Evolutionary conservation across 192 early-diverging fungal genomes (phyloP).

Genomic region (Lobosporangium transversale): DNA sequence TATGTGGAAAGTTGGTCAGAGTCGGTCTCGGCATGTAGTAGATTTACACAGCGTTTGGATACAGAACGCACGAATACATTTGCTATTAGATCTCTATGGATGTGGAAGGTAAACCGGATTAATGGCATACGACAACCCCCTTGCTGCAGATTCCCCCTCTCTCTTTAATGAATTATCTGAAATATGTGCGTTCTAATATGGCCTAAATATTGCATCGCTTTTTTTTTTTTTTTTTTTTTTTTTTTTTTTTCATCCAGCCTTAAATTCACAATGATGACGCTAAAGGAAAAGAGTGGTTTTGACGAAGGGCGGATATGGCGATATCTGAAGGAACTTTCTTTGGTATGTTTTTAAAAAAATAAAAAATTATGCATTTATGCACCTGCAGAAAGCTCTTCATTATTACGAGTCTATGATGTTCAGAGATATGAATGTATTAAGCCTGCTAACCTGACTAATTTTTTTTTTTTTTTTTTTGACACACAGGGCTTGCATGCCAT

Average conservation of each 20-base stretch:
- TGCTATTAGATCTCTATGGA: background rate
- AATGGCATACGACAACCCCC: no score
- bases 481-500: conserved; percentile 6
- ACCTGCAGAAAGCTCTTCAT: no score
- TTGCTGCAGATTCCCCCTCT: no score
- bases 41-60: background rate
- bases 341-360: background rate
- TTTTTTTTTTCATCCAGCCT: background rate
- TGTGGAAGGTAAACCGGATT: background rate
- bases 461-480: background rate
- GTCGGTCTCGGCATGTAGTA: background rate
- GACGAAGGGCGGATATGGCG: background rate
- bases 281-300: background rate
- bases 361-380: no score
- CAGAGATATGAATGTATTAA: no score
- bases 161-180: no score
- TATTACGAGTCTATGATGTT: no score
- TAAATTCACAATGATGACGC: background rate
- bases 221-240: background rate
- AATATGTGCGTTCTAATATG: no score
- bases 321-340: background rate
- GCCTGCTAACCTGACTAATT: background rate
- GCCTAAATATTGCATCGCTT: no score
- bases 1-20: background rate
- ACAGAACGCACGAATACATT: background rate